A percentile compares a stretch with the other conserved stretches of the same genome.
Conservation (phyloP, 2,329 filamentous ascomycete species). For the Aspergillus sp. region DNA sequence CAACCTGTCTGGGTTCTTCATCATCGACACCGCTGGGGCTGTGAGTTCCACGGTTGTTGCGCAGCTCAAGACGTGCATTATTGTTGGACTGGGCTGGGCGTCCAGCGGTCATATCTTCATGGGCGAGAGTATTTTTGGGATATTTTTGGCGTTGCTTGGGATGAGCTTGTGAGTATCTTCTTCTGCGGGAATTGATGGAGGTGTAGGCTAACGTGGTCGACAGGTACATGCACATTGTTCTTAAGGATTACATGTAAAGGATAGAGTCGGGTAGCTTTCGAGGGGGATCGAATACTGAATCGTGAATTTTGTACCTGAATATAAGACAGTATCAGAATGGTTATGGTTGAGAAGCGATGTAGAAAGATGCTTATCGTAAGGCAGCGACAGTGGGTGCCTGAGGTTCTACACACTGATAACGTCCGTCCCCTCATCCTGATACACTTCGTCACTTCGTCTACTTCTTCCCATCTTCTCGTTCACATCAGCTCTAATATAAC, state of each 20-base stretch:
- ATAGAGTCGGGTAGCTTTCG: neutral
- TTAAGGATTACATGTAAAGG: neutral
- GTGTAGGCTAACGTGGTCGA: neutral
- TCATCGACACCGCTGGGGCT: slow-evolving; percentile 46
- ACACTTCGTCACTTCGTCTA: neutral
- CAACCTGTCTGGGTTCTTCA: slow-evolving; percentile 22
- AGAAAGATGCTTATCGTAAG: neutral
- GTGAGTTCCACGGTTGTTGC: slow-evolving; percentile 66
- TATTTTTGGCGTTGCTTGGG: slow-evolving; percentile 18
- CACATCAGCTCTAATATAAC: too few species aligned
- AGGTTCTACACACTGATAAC: neutral
- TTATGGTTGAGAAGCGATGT: neutral
- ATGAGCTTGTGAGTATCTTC: slow-evolving; percentile 18
- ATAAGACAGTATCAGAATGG: too few species aligned
- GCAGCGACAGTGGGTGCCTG: neutral
- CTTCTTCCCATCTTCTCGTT: too few species aligned
- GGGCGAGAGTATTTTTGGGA: slow-evolving; percentile 14
- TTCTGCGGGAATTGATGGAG: neutral
- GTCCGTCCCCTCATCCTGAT: neutral
- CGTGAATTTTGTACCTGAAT: neutral
- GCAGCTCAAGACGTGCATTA: slow-evolving; percentile 64
- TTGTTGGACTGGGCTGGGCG: slow-evolving; percentile 62
- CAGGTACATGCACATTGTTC: neutral
- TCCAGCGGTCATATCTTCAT: slow-evolving; percentile 12
- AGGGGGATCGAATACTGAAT: neutral